Conservation (phyloP, 148 eudicot genomes). For the Linanthus parryae region DNA sequence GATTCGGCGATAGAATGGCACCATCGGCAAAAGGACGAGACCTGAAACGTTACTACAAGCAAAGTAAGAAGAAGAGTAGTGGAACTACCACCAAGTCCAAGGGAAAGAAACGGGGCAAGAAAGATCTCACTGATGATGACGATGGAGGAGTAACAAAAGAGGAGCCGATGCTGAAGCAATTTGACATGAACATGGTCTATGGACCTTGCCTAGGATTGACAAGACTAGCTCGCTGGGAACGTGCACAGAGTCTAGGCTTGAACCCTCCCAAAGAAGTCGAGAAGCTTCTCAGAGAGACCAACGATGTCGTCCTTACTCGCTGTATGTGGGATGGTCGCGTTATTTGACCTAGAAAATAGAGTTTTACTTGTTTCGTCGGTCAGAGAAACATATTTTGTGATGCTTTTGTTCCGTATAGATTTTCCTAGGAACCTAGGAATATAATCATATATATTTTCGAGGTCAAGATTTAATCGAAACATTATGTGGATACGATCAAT, state of each 20-base stretch:
- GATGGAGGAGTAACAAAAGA: conserved; percentile 51
- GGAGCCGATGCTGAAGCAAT: conserved; percentile 55
- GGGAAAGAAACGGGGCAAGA: no score
- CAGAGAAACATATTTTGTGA: no score
- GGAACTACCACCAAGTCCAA: neutral
- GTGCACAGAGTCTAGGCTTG: conserved; percentile 40
- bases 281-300: conserved; percentile 18
- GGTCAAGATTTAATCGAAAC: no score
- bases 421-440: no score
- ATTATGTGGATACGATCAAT: no score
- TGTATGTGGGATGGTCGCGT: conserved; percentile 58
- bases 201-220: conserved; percentile 62
- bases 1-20: no score
- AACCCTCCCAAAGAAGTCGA: conserved; percentile 45
- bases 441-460: no score
- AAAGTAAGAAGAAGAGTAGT: no score
- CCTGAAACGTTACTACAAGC: conserved; percentile 25
- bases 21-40: conserved; percentile 8
- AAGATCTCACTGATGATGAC: conserved; percentile 40
- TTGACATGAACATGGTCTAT: conserved; percentile 61
- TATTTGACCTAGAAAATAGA: no score
- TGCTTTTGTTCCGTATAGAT: no score
- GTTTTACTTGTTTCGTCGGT: no score
- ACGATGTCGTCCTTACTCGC: conserved; percentile 20
- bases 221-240: conserved; percentile 50